Conservation (phyloP, 768 basidiomycete species). For the Neoboletus subvelutipes region DNA sequence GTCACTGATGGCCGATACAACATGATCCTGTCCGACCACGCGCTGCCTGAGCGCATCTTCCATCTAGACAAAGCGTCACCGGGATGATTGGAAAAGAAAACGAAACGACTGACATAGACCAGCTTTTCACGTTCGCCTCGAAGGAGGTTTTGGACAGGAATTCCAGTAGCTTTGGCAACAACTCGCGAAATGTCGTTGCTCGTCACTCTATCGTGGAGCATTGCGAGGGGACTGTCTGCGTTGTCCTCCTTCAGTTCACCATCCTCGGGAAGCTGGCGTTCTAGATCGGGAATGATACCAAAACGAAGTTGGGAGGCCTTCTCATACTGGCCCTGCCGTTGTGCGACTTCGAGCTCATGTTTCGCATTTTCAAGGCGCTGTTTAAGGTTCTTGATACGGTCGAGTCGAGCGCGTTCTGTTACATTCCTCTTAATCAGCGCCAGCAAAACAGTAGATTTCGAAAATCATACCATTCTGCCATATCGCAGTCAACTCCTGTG, state of each 20-base stretch:
- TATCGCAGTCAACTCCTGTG: constrained; percentile 54
- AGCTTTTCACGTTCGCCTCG: constrained; percentile 90
- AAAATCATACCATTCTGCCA: constrained; percentile 65
- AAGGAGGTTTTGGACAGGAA: constrained; percentile 84
- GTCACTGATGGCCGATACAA: constrained; percentile 81
- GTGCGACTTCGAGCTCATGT: constrained; percentile 82
- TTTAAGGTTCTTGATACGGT: constrained; percentile 71
- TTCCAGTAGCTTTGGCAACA: constrained; percentile 85
- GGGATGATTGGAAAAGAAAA: not conserved
- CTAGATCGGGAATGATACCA: constrained; percentile 80
- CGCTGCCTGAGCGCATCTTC: constrained; percentile 71
- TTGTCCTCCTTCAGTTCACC: constrained; percentile 45
- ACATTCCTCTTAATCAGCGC: not conserved
- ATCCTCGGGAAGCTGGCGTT: constrained; percentile 63
- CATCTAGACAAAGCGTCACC: constrained; percentile 54
- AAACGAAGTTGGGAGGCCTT: constrained; percentile 81
- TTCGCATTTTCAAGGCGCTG: constrained; percentile 79
- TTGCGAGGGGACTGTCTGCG: constrained; percentile 45
- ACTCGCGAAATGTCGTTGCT: constrained; percentile 88
- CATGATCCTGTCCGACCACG: constrained; percentile 90
- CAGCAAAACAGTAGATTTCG: not conserved
- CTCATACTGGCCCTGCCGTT: constrained; percentile 86
- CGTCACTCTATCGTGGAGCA: constrained; percentile 85
- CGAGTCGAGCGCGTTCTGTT: constrained; percentile 65
- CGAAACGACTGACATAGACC: constrained; percentile 62